These are phyloP conservation scores for Ceratocystis cacaofunesta DNA, from an alignment of 2,329 filamentous ascomycete genomes.

Conservation along the genomic window DNA sequence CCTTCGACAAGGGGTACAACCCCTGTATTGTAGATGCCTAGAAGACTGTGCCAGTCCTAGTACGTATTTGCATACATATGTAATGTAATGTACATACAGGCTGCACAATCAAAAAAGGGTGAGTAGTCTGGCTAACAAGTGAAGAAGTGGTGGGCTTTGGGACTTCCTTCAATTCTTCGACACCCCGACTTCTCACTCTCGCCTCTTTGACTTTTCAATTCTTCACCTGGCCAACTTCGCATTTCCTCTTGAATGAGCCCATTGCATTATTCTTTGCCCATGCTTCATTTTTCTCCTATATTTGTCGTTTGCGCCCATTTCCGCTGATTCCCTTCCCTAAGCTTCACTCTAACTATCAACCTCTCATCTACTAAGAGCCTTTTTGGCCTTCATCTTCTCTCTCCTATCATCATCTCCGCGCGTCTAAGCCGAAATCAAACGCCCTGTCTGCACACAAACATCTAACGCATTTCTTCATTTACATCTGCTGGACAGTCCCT, in stretches of 20 bases:
- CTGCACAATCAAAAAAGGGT: background rate
- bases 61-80: background rate
- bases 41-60: background rate
- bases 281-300: background rate
- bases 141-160: background rate
- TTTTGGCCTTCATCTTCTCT: background rate
- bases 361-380: background rate
- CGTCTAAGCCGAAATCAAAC: background rate
- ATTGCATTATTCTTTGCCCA: background rate
- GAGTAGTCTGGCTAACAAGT: background rate
- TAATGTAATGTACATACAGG: background rate
- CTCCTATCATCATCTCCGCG: background rate
- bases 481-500: background rate
- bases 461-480: background rate
- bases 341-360: no score
- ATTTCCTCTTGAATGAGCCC: background rate
- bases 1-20: background rate
- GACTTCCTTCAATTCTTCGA: background rate
- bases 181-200: no score
- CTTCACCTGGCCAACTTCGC: no score
- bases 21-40: conserved; percentile 1
- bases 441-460: background rate
- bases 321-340: background rate
- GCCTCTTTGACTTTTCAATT: no score
- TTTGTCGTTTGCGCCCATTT: background rate